Base-by-base conservation (phyloP, 2,329 filamentous ascomycete genomes). In the Cladosporium sp. region DNA sequence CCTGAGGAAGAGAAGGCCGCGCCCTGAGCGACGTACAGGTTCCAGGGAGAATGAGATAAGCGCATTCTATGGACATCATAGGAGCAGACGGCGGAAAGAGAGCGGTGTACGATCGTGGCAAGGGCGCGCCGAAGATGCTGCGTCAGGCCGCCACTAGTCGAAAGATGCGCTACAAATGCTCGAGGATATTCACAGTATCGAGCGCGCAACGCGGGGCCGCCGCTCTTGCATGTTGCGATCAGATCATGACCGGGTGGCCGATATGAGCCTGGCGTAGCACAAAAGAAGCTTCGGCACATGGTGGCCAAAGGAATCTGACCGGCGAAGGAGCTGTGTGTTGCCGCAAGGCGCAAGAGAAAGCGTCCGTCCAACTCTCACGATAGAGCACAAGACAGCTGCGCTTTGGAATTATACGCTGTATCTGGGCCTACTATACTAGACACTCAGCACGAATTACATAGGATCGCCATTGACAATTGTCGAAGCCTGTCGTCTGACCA, bases 1-100 rank as follows among this genome's bases (percentile, higher is more conserved):
- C 77, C 79, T 33, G 78, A 80, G 57, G 70, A 65, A 50, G 69
- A 66, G 12, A 67, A 66, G 65, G 73, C 69, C 14, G 70, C 68
- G 50, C 69, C 69, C 65, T 71, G 60, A 67, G 64, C 23, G 23
- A 58, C 5, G 33, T 10, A 31, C 28, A 29, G 7, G 14, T 21
- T 33, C 18, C 5, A 8, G 29, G 18, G 50, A 53, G 29, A 55
- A 14, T 6, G n/a, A 46, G 8, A 46, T 21, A n/a, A 46, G n/a
- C 40, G n/a, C 40, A 21, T 46, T 8, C 2, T 3, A 46, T 1
- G 40, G n/a, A 46, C 2, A 11, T 3, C 8, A 21, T 21, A 46
- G 40, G 40, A 46, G n/a, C 18, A 46, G 40, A 11, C 5, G 5
- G 10, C 12, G 2, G 40, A 5, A 4, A 5, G 4, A 23, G 18